Conservation (phyloP, 345 rosid genomes). For the Acer saccharum region DNA sequence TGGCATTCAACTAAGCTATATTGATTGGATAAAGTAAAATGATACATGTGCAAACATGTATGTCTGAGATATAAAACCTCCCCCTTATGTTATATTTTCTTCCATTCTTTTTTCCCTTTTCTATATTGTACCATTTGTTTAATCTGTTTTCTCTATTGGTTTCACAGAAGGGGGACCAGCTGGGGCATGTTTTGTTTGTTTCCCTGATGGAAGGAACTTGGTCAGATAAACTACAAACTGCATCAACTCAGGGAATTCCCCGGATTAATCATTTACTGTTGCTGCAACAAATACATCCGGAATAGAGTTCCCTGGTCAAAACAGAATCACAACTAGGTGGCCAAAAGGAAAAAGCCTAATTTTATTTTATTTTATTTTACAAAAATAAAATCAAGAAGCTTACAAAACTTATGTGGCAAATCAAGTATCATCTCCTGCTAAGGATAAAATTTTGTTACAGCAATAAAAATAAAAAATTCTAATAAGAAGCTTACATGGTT, state of each 20-base stretch:
- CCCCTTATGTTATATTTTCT: neutral
- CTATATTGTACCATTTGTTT: neutral
- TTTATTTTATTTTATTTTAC: too few relatives aligned
- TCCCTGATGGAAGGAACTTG: neutral
- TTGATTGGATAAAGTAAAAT: neutral
- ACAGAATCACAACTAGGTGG: neutral
- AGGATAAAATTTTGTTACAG: neutral
- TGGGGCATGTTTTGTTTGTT: neutral
- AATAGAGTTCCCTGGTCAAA: neutral
- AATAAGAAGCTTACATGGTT: constrained; percentile 49
- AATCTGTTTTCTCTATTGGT: neutral
- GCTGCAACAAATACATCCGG: neutral
- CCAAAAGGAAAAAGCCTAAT: neutral
- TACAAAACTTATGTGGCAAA: neutral
- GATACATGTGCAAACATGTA: neutral
- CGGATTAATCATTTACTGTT: neutral
- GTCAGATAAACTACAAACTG: neutral
- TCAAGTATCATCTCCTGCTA: too few relatives aligned
- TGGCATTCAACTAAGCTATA: neutral
- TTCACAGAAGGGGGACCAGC: too few relatives aligned
- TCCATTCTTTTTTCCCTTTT: neutral
- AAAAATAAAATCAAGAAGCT: neutral
- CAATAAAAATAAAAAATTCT: constrained; percentile 6
- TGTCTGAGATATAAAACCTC: neutral
- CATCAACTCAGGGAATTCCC: neutral